A percentile compares a stretch with the other conserved stretches of the same genome.
These are phyloP conservation scores for Apiotrichum montevideense DNA, from an alignment of 1,284 basidiomycete genomes.

Conservation along the genomic window DNA sequence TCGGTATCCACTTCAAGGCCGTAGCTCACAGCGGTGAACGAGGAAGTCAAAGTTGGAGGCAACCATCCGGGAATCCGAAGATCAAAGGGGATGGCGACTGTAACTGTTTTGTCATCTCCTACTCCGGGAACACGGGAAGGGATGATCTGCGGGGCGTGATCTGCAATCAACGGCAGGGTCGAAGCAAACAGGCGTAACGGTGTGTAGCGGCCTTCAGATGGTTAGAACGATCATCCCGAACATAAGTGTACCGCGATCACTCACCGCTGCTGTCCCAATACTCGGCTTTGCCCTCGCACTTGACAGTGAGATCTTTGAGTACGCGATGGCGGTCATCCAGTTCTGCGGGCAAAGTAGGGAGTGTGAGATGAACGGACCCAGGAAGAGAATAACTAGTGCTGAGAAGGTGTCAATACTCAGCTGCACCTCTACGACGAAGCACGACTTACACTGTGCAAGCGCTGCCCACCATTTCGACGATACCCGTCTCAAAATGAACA, in stretches of 20 bases:
- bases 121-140: conserved; percentile 5
- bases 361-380: conserved; percentile 14
- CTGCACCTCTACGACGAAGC: background rate
- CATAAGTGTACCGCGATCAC: conserved; percentile 4
- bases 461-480: conserved; percentile 1
- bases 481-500: background rate
- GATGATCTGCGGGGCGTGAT: conserved; percentile 15
- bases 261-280: conserved; percentile 39
- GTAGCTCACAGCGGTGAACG: conserved; percentile 27
- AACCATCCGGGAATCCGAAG: conserved; percentile 44
- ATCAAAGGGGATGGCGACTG: conserved; percentile 41
- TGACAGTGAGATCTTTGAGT: conserved; percentile 27
- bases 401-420: background rate
- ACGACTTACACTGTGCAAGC: background rate
- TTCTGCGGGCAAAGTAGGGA: conserved; percentile 5
- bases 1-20: conserved; percentile 26
- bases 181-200: conserved; percentile 28
- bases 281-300: conserved; percentile 41
- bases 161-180: conserved; percentile 17
- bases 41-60: conserved; percentile 29
- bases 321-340: conserved; percentile 4
- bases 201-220: conserved; percentile 35
- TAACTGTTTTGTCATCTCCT: background rate
- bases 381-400: conserved; percentile 25
- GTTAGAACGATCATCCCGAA: background rate